Percentiles rank a stretch among this genome's conserved stretches.
Evolutionary conservation across 1,284 basidiomycete genomes (phyloP).

Genomic region (Puccinia polysora): DNA sequence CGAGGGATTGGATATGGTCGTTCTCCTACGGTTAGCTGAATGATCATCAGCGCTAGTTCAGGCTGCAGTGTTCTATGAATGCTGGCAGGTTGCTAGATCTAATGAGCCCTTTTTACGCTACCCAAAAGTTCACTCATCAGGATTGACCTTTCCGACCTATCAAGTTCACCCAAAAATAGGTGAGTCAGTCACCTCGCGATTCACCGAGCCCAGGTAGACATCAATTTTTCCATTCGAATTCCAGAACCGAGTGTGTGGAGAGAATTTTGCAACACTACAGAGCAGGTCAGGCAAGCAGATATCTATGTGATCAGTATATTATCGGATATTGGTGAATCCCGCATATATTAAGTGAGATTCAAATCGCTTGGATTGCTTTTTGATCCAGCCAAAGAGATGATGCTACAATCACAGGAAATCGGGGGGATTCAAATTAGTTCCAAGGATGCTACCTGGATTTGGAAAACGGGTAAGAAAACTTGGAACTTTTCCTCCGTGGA

Average conservation of each 20-base stretch:
- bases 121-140: conserved; percentile 25
- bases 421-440: conserved; percentile 6
- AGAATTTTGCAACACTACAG: conserved; percentile 33
- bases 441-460: conserved; percentile 43
- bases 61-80: too few relatives aligned
- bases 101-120: background rate
- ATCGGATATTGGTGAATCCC: background rate
- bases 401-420: conserved; percentile 8
- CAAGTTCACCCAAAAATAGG: conserved; percentile 1
- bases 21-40: conserved; percentile 24
- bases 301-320: background rate
- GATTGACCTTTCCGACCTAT: conserved; percentile 29
- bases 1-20: conserved; percentile 33
- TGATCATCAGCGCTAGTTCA: too few relatives aligned
- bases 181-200: background rate
- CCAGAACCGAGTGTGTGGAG: conserved; percentile 13
- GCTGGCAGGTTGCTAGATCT: too few relatives aligned
- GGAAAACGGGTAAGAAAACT: conserved; percentile 37
- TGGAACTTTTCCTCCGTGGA: background rate
- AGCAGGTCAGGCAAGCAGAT: background rate
- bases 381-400: conserved; percentile 28
- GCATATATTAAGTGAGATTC: background rate
- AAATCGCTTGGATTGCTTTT: background rate
- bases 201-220: too few relatives aligned
- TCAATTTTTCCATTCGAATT: background rate